phyloP scores from a whole-genome alignment of 176 grass and related monocot genomes.

The Phyllostachys edulis region DNA sequence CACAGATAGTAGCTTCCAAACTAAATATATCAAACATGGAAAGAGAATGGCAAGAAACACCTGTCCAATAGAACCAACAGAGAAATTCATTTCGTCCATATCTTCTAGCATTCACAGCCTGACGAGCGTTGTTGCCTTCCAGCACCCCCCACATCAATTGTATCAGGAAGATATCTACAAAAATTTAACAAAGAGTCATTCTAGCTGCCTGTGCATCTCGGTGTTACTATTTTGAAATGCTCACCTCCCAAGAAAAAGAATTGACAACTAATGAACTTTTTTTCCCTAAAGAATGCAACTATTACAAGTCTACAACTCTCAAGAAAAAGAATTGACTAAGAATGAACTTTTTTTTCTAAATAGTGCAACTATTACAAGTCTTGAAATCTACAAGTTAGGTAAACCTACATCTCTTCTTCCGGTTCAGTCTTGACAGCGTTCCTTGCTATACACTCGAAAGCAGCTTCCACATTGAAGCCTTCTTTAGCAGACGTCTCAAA shows the following conservation, averaged over 20 bases:
- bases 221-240: neutral
- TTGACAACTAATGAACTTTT: neutral
- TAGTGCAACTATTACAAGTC: neutral
- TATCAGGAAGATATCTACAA: conserved; percentile 77
- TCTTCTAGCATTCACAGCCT: conserved; percentile 88
- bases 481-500: conserved; percentile 98
- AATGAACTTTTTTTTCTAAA: neutral
- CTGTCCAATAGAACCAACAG: neutral
- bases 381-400: neutral
- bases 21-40: conserved; percentile 19
- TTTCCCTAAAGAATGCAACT: neutral
- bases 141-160: conserved; percentile 64
- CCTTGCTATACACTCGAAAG: conserved; percentile 90
- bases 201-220: neutral
- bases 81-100: neutral
- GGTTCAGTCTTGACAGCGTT: conserved; percentile 97
- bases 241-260: neutral
- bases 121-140: conserved; percentile 68
- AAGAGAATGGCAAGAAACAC: neutral
- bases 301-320: neutral
- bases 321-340: neutral
- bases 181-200: neutral
- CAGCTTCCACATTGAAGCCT: conserved; percentile 91
- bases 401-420: conserved; percentile 85
- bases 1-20: conserved; percentile 39